Evolutionary conservation across 106 monocot species (phyloP), one percentile per base, ranked within the genome.

Genomic region (Apostasia ramifera): DNA sequence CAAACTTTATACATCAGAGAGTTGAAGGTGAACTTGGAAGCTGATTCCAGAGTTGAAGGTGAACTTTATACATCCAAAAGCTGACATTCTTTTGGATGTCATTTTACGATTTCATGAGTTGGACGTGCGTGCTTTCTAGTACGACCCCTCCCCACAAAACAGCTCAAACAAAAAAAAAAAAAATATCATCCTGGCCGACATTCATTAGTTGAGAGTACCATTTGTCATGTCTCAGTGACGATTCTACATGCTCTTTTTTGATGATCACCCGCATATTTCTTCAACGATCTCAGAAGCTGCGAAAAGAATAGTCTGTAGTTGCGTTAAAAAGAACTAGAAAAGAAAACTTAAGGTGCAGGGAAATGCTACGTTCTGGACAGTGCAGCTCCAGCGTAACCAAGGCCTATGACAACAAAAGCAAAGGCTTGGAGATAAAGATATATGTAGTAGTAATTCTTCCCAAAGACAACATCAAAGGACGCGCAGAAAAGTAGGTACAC

Each of bases 401-500:
- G 62, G 8, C 83, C 83, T 9, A 79, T 72, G 4, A 78, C 47
- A 47, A 83, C 69, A 79, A 83, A 83, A 41, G 83, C 83, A 47
- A 76, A 38, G 7, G 75, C 67, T 65, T 83, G 83, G 63, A 68
- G 71, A 62, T 56, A 83, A 13, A 83, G 83, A 51, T 75, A 83
- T 2, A 83, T 59, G 75, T 44, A 83, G 75, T 79, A 83, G 56
- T 68, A 79, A 57, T 79, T 79, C 41, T 83, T 74, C 44, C 79
- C 83, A 40, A 76, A 79, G 67, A 79, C 66, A n/a, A 76, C 47
- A 68, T 83, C 75, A 43, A 72, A 83, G 58, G 79, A 83, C 8
- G 79, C 83, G 41, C 78, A 83, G 60, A 76, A 83, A 71, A 83
- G 79, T 67, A 83, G 83, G 37, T 72, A 83, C 8, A 68, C 75